A percentile compares a stretch with the other conserved stretches of the same genome.
These are phyloP conservation scores for Pholiota molesta DNA, from an alignment of 768 basidiomycete species.

Conservation along the genomic window DNA sequence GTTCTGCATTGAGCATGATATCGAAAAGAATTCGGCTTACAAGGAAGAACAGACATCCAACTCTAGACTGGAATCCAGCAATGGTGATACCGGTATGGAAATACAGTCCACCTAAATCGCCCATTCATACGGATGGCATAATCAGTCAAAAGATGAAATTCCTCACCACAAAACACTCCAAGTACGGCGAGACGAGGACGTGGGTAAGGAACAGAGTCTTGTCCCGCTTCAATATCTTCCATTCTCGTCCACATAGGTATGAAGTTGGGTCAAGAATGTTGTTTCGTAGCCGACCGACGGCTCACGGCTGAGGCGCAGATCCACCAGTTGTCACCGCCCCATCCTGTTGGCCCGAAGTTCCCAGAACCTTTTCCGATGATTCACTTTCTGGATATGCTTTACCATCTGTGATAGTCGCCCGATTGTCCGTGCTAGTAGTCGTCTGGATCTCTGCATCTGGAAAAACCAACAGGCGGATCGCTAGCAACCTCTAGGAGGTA, in stretches of 20 bases:
- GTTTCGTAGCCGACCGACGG: constrained; percentile 51
- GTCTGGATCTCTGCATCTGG: constrained; percentile 24
- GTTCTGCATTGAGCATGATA: not conserved
- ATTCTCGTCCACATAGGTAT: constrained; percentile 85
- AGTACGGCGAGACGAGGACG: constrained; percentile 68
- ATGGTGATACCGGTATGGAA: constrained; percentile 80
- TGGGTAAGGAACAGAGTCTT: constrained; percentile 85
- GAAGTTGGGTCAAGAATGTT: constrained; percentile 88
- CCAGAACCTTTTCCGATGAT: not conserved
- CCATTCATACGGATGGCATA: not conserved
- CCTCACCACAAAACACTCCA: constrained; percentile 83
- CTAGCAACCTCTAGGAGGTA: constrained; percentile 89
- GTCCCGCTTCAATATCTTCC: constrained; percentile 83
- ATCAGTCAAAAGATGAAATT: not conserved
- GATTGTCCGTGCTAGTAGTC: not conserved
- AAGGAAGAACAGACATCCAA: constrained; percentile 96
- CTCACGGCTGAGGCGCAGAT: not conserved
- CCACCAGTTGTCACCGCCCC: not conserved
- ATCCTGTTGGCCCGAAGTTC: not conserved
- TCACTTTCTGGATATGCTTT: not conserved
- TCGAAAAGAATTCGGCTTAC: constrained; percentile 38
- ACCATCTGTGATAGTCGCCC: not conserved
- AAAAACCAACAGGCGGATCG: constrained; percentile 57
- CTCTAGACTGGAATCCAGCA: constrained; percentile 90
- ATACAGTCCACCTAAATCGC: constrained; percentile 73